These are phyloP conservation scores for Andrographis paniculata DNA, from an alignment of 305 asterid species.

Conservation along the genomic window DNA sequence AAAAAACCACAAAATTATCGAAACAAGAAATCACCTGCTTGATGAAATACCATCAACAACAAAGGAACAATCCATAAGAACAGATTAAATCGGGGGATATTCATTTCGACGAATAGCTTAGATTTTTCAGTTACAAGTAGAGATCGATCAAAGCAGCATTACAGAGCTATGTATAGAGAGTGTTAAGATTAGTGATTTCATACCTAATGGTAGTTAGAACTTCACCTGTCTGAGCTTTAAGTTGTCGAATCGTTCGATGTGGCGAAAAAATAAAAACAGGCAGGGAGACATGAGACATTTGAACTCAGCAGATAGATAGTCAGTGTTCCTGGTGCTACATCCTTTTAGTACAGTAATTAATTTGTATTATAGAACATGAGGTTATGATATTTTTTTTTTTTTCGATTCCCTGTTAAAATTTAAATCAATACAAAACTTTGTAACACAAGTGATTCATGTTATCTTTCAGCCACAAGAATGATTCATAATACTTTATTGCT, in stretches of 20 bases:
- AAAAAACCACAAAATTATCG: not conserved
- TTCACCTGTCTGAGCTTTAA: conserved; percentile 11
- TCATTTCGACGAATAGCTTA: conserved; percentile 16
- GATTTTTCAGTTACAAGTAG: not conserved
- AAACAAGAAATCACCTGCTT: conserved; percentile 24
- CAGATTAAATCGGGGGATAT: conserved; percentile 13
- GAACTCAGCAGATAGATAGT: conserved; percentile 20
- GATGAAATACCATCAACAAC: conserved; percentile 17
- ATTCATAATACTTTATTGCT: no score
- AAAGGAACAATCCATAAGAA: conserved; percentile 22
- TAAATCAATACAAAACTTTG: no score
- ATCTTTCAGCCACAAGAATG: not conserved
- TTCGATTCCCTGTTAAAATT: no score
- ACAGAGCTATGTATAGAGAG: conserved; percentile 5
- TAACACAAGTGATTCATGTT: no score
- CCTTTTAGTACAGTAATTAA: conserved; percentile 15
- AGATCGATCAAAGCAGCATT: conserved; percentile 9
- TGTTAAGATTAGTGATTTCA: conserved; percentile 18
- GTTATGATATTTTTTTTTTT: no score
- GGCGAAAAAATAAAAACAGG: conserved; percentile 11
- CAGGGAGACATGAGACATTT: conserved; percentile 21
- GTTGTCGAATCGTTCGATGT: conserved; percentile 17
- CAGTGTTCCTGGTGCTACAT: conserved; percentile 22
- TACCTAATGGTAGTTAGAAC: conserved; percentile 40
- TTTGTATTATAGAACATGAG: no score